A percentile compares a stretch with the other conserved stretches of the same genome.
These are phyloP conservation scores for Candida taoyuanica DNA, from an alignment of 805 yeast genomes.

Conservation along the genomic window DNA sequence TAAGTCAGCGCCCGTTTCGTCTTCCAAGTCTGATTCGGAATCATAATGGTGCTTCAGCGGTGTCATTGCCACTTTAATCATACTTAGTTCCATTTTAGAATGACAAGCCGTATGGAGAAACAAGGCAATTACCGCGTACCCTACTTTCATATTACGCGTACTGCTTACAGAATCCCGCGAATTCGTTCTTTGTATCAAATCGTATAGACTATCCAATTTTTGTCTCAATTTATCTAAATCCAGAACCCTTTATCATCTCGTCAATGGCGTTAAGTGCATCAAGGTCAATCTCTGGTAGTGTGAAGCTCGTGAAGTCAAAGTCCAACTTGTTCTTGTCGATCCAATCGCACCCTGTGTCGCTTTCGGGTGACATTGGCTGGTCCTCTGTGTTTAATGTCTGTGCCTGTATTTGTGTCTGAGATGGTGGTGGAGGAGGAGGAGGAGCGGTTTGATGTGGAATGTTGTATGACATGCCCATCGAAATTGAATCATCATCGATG, in stretches of 20 bases:
- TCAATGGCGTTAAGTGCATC: slow-evolving; percentile 24
- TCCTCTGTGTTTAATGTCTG: too few species aligned
- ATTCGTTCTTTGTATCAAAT: too few species aligned
- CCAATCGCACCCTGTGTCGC: slow-evolving; percentile 56
- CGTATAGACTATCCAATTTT: neutral
- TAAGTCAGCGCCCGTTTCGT: slow-evolving; percentile 2
- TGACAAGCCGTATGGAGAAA: too few species aligned
- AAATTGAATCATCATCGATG: slow-evolving; percentile 2
- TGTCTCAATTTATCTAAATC: slow-evolving; percentile 2
- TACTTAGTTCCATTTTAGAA: too few species aligned
- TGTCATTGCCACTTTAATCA: neutral
- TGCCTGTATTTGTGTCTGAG: neutral
- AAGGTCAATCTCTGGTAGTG: slow-evolving; percentile 24
- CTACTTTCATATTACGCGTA: too few species aligned
- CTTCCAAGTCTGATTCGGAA: slow-evolving; percentile 4
- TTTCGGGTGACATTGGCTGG: slow-evolving; percentile 16
- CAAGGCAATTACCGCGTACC: too few species aligned
- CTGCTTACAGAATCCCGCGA: too few species aligned
- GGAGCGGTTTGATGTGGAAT: slow-evolving; percentile 8
- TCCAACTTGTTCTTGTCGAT: slow-evolving; percentile 45
- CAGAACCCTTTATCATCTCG: slow-evolving; percentile 22
- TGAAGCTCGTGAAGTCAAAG: slow-evolving; percentile 27
- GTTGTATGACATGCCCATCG: slow-evolving; percentile 13
- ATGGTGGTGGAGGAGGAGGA: neutral
- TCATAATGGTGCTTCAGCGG: slow-evolving; percentile 2